Conservation (phyloP, 1,284 basidiomycete species). For the Apiotrichum akiyoshidainum region DNA sequence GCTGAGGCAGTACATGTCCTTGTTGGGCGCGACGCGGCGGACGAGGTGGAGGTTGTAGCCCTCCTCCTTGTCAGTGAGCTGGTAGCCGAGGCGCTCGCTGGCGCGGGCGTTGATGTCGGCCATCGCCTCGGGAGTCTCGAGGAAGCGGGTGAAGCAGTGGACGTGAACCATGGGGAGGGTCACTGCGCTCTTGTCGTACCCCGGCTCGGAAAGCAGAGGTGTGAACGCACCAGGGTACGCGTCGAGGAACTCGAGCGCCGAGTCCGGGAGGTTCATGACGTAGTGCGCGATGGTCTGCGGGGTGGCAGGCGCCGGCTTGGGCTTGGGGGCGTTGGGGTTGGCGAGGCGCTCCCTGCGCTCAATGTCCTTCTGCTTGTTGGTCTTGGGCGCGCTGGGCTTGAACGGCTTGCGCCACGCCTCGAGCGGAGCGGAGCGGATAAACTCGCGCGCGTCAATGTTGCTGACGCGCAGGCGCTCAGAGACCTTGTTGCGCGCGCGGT, state of each 20-base stretch:
- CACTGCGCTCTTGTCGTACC: slow-evolving; percentile 31
- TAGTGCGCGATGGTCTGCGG: slow-evolving; percentile 71
- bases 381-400: slow-evolving; percentile 41
- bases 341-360: slow-evolving; percentile 25
- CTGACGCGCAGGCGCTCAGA: slow-evolving; percentile 62
- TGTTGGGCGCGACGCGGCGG: slow-evolving; percentile 89
- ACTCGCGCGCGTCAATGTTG: slow-evolving; percentile 79
- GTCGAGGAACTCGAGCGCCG: slow-evolving; percentile 84
- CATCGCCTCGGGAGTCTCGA: slow-evolving; percentile 66
- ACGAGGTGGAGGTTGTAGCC: slow-evolving; percentile 67
- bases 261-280: slow-evolving; percentile 95
- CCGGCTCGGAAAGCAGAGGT: slow-evolving; percentile 33
- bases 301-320: slow-evolving; percentile 8
- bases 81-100: slow-evolving; percentile 62
- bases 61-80: slow-evolving; percentile 57
- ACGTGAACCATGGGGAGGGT: slow-evolving; percentile 87
- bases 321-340: background rate
- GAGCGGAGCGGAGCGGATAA: slow-evolving; percentile 63
- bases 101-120: slow-evolving; percentile 77
- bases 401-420: slow-evolving; percentile 65
- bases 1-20: slow-evolving; percentile 97
- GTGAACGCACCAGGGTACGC: slow-evolving; percentile 70
- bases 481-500: slow-evolving; percentile 72
- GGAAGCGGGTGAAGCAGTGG: slow-evolving; percentile 90
- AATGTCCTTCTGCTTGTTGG: slow-evolving; percentile 25